Evolutionary conservation across 352 stramenopile species (phyloP), one percentile per base, ranked within the genome.

Genomic region (Phytopythium ostracodes): DNA sequence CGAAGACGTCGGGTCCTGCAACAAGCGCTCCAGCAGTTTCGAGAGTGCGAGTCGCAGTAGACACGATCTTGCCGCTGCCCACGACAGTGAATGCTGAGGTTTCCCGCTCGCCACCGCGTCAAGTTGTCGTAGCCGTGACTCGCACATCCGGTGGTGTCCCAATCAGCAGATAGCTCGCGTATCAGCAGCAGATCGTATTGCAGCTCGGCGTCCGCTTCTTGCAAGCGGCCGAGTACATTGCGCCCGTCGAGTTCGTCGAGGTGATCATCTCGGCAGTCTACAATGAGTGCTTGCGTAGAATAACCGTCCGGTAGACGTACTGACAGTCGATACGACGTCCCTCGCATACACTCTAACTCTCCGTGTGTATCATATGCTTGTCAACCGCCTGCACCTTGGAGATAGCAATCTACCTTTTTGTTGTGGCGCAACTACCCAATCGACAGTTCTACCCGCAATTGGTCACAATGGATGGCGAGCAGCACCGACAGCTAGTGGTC

Each of bases 181-280:
- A 49, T 7, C 42, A 49, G 42, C 5, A 49, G 8, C 65, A 18
- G 29, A 20, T 42, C 20, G 9, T 35, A 4, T 5, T 35, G 24
- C 12, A 53, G 10, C 24, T 25, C 6, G 42, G 18, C 20, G 20
- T 47, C 3, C 31, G 35, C 17, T 25, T 44, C 18, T 27, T 56
- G 15, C 20, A 56, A 3, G 12, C 15, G 27, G 71, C 63, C 1
- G 73, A 85, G 60, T 80, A 75, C 36, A 56, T 80, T 18, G 50
- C 80, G 1, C 49, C 80, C 36, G 63, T 73, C 11, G 75, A 81
- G 59, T 80, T 76, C 44, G 66, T 68, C 5, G 71, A 80, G 59
- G 69, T 80, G 11, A 60, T 73, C 24, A 42, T 84, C 35, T 66
- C 75, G 31, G 36, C 69, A 24, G 56, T 76, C 7, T 80, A 80